Percentiles rank a stretch among this genome's conserved stretches.
Conservation (phyloP, 768 basidiomycete genomes). For the Collybiopsis luxurians region DNA sequence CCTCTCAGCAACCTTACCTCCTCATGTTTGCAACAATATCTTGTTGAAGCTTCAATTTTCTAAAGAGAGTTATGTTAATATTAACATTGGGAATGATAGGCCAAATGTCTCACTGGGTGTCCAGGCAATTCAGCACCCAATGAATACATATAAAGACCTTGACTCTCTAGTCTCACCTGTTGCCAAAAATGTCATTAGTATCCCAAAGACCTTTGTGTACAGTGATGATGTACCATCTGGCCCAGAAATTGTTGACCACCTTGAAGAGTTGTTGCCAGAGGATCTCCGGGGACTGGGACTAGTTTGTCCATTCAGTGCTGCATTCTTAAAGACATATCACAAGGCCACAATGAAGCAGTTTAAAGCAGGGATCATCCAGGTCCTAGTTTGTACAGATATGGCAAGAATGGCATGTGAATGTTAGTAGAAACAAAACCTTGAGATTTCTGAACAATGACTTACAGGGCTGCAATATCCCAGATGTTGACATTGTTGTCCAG, state of each 20-base stretch:
- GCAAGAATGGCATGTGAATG: slow-evolving; percentile 19
- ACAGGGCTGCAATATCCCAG: slow-evolving; percentile 19
- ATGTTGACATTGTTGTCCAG: slow-evolving; percentile 19
- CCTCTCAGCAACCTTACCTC: slow-evolving; percentile 17
- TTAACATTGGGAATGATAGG: slow-evolving; percentile 16
- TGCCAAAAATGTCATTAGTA: not conserved
- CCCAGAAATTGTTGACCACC: not conserved
- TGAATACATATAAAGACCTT: slow-evolving; percentile 16
- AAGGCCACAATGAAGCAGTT: not conserved
- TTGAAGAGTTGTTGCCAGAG: not conserved
- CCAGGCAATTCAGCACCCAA: slow-evolving; percentile 13
- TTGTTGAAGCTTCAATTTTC: slow-evolving; percentile 10
- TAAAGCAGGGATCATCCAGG: slow-evolving; percentile 7
- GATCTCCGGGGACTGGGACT: not conserved
- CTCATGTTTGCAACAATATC: slow-evolving; percentile 12
- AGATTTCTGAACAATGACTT: not conserved
- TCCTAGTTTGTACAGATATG: slow-evolving; percentile 19
- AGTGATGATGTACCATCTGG: not conserved
- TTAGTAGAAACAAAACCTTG: not conserved
- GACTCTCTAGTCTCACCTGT: slow-evolving; percentile 13
- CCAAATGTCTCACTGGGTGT: slow-evolving; percentile 20
- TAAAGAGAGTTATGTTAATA: not conserved
- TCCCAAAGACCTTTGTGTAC: not conserved
- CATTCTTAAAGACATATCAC: slow-evolving; percentile 1
- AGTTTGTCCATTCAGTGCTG: not conserved